Base-by-base conservation (phyloP, 768 basidiomycete species). In the Mrakia hoshinonis region DNA sequence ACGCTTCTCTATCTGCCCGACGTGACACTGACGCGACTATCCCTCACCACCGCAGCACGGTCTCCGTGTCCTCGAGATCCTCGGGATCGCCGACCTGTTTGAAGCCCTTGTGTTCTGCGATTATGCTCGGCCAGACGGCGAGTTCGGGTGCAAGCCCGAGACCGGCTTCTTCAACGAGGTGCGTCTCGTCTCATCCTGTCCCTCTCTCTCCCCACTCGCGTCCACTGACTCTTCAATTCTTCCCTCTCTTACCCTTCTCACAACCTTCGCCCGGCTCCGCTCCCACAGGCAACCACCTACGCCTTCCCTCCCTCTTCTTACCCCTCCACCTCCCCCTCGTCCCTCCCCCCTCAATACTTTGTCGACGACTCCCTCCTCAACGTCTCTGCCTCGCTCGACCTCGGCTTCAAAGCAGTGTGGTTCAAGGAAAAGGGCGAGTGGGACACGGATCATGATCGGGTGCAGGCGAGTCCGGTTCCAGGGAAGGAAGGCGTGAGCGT, bases 91-190 rank as follows among this genome's bases (percentile, higher is more conserved):
- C 26, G 89, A 91, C 76, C 85, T 86, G 55, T 81, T 93, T 67
- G 85, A 86, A 71, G 89, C 87, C 4, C 77, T 93, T 20, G 85
- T 90, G 12, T 93, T 81, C 76, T 93, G 91, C 76, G 87, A 93
- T 78, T 93, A 92, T 75, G 78, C 81, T 29, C 75, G 84, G 48
- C 81, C 84, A 22, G 72, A 73, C 15, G 60, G 61, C 12, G 77
- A 87, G 73, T 90, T 93, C 77, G 82, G 83, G 4, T 91, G 90
- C 81, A 93, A 93, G 76, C 91, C 91, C 4, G 89, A 92, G 74
- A 79, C 85, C 1, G 84, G 85, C 67, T 93, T 82, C 77, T 93
- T 89, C 76, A 77, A 81, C 52, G 81, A 85, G 79, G 90, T 89
- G 73, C 18, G 78, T 76, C 58, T 15, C 10, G 15, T 31, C n/a